Base-by-base conservation (phyloP, 176 grass and related monocot species). In the Zoysia pacifica region DNA sequence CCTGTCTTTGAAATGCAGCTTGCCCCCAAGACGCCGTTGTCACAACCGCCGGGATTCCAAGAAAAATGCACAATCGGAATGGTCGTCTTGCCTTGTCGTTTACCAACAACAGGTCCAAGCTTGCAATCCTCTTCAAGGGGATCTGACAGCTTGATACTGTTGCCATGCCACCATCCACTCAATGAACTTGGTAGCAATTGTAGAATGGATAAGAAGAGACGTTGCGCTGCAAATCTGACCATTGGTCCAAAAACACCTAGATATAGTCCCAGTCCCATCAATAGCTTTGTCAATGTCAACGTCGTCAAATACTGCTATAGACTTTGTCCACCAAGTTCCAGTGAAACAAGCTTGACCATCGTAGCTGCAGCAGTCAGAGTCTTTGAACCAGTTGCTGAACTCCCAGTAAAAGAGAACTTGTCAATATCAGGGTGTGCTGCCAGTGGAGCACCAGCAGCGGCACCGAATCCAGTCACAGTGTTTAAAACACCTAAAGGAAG, bases 161-260 rank as follows among this genome's bases (percentile, higher is more conserved):
- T 28, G 28, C 28, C 96, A 99, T 73, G 84, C 83, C 79, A 95
- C 92, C 92, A 99, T 80, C 90, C 86, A 95, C 76, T 91, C 88
- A 35, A 82, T 4, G 69, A 99, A 99, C 84, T 99, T 76, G 74
- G 89, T 87, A 62, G 96, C 88, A n/a, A 99, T 93, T 35, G 81
- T 89, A 91, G 82, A 92, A 89, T 99, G 96, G 54, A 99, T 70
- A 79, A 99, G 67, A 86, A 99, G 96, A 61, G 96, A 99, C 62
- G 96, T 99, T 76, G 96, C 96, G 76, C 96, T 99, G 86, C 96
- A 99, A 77, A 99, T 99, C 81, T 99, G 96, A 78, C 96, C 96
- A 77, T 93, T 99, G 60, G 96, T 99, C 96, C 96, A 99, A 85
- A 99, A 99, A 88, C 96, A 99, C 18, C 96, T 92, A 93, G 95